Conservation (phyloP, 169 alveolate genomes). For the Cryptosporidium muris region DNA sequence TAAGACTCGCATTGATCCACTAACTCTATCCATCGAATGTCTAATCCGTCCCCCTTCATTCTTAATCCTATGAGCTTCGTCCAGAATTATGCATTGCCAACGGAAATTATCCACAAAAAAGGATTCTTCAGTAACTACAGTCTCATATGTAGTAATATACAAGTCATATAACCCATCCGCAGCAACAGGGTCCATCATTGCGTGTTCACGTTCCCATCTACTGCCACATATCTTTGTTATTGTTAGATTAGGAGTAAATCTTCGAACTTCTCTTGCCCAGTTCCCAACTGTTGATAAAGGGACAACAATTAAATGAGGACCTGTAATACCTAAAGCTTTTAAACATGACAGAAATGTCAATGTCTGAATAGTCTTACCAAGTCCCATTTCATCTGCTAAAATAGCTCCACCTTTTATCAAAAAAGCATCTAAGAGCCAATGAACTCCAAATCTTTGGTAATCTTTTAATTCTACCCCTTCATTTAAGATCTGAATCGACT, state of each 20-base stretch:
- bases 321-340: conserved; percentile 82
- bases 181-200: conserved; percentile 80
- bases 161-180: conserved; percentile 86
- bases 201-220: conserved; percentile 84
- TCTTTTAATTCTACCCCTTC: conserved; percentile 87
- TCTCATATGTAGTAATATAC: conserved; percentile 91
- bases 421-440: conserved; percentile 87
- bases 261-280: conserved; percentile 93
- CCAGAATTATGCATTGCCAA: conserved; percentile 95
- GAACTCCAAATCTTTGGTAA: conserved; percentile 90
- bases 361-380: conserved; percentile 91
- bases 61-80: conserved; percentile 99
- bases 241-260: conserved; percentile 88
- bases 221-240: conserved; percentile 88
- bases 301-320: conserved; percentile 94
- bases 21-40: conserved; percentile 89
- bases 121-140: conserved; percentile 89
- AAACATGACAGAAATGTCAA: conserved; percentile 83
- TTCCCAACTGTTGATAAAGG: conserved; percentile 94
- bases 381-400: conserved; percentile 92
- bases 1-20: conserved; percentile 88
- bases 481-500: conserved; percentile 69
- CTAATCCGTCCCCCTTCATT: conserved; percentile 93
- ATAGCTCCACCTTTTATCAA: conserved; percentile 88
- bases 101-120: conserved; percentile 86